Percentiles rank a stretch among this genome's conserved stretches.
phyloP scores from a whole-genome alignment of 2,329 filamentous ascomycete genomes.

The Aureobasidium sp. region DNA sequence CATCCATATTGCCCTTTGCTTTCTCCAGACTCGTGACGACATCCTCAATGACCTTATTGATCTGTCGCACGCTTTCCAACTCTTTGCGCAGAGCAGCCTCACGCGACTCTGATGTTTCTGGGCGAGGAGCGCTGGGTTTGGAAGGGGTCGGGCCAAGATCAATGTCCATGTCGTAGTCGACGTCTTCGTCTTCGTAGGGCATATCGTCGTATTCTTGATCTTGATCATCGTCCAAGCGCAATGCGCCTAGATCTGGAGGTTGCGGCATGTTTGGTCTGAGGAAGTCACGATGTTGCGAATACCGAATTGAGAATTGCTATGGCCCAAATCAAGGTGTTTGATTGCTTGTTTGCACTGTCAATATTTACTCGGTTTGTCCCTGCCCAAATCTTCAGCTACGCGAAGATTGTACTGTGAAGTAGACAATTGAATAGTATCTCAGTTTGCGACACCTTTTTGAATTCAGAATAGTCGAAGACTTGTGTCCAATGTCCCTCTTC shows the following conservation, averaged over 20 bases:
- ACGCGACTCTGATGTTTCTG: constrained; percentile 55
- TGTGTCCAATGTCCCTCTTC: too few species aligned
- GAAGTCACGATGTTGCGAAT: not conserved
- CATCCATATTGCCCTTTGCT: constrained; percentile 69
- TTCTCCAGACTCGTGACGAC: constrained; percentile 63
- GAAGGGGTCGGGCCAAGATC: constrained; percentile 1
- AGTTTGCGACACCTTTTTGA: too few species aligned
- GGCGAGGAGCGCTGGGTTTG: constrained; percentile 20
- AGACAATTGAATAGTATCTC: not conserved
- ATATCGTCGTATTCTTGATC: constrained; percentile 44
- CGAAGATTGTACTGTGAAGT: too few species aligned
- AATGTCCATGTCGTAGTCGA: constrained; percentile 11
- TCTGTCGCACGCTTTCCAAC: constrained; percentile 70
- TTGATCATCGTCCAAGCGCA: constrained; percentile 44
- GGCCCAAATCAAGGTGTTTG: constrained; percentile 2
- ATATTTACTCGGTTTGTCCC: not conserved
- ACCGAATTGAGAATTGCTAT: not conserved
- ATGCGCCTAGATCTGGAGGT: constrained; percentile 21
- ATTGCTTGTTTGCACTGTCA: constrained; percentile 9
- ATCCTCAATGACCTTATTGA: constrained; percentile 81
- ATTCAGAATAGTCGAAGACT: too few species aligned
- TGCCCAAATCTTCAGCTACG: not conserved
- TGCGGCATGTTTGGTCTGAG: constrained; percentile 20
- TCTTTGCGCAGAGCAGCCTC: constrained; percentile 70
- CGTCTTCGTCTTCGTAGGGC: constrained; percentile 4